phyloP scores from a whole-genome alignment of 768 basidiomycete species.

The Gyrodon lividus region DNA sequence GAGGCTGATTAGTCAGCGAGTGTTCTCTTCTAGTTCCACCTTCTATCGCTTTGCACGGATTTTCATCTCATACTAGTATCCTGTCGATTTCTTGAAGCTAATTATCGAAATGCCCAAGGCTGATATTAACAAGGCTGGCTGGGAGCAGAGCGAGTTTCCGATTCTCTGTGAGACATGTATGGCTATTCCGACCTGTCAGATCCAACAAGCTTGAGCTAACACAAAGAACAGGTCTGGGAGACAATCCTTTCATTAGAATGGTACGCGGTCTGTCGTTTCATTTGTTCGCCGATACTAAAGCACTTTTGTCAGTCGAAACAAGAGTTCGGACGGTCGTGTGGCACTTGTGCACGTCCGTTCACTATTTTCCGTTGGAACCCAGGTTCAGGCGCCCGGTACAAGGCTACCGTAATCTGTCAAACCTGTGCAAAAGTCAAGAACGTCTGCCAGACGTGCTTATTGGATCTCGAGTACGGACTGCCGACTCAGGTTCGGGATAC shows the following conservation, averaged over 20 bases:
- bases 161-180: slow-evolving; percentile 91
- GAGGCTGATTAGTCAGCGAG: slow-evolving; percentile 29
- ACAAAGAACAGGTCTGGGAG: slow-evolving; percentile 62
- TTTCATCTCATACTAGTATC: background rate
- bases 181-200: slow-evolving; percentile 24
- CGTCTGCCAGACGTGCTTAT: slow-evolving; percentile 95
- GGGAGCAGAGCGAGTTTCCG: slow-evolving; percentile 92
- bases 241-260: slow-evolving; percentile 94
- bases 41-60: background rate
- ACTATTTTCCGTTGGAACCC: slow-evolving; percentile 99
- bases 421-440: slow-evolving; percentile 96
- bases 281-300: slow-evolving; percentile 1
- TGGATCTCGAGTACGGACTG: slow-evolving; percentile 94
- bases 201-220: slow-evolving; percentile 4
- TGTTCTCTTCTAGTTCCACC: slow-evolving; percentile 3
- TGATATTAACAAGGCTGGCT: slow-evolving; percentile 94
- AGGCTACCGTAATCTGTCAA: slow-evolving; percentile 96
- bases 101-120: slow-evolving; percentile 63
- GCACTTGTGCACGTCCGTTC: slow-evolving; percentile 95
- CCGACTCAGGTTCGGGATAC: slow-evolving; percentile 98
- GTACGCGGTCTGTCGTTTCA: slow-evolving; percentile 40
- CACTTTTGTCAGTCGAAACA: slow-evolving; percentile 89
- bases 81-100: background rate
- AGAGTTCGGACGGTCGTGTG: slow-evolving; percentile 93
- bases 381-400: slow-evolving; percentile 88